phyloP scores from a whole-genome alignment of 2,329 filamentous ascomycete species.

The Microascus cirrosus region DNA sequence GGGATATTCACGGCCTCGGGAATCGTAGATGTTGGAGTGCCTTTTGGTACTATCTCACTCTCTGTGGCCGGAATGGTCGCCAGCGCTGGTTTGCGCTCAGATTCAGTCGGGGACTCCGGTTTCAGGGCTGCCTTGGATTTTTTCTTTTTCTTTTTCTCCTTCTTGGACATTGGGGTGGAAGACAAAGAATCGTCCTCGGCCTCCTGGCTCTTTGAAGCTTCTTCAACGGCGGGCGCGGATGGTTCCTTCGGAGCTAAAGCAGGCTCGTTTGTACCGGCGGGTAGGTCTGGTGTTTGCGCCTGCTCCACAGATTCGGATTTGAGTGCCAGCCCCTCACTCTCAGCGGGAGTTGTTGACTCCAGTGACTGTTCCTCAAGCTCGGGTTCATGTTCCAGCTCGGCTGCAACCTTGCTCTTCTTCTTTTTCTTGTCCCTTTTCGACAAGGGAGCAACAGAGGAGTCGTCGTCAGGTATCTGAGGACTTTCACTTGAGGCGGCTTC shows the following conservation, averaged over 20 bases:
- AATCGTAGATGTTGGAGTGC: not conserved
- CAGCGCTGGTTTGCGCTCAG: not conserved
- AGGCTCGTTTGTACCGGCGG: no score
- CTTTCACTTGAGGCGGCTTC: not conserved
- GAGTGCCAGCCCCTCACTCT: not conserved
- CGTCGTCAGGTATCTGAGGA: not conserved
- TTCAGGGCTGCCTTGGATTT: slow-evolving; percentile 6
- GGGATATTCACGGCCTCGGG: not conserved
- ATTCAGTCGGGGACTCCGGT: not conserved
- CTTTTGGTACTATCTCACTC: not conserved
- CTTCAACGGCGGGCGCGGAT: not conserved
- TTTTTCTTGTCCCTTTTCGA: slow-evolving; percentile 6
- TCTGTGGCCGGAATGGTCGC: not conserved
- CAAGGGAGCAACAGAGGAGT: not conserved
- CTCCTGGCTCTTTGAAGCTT: not conserved
- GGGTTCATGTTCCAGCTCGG: not conserved
- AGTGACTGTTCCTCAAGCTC: not conserved
- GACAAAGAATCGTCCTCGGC: not conserved
- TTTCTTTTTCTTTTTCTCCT: slow-evolving; percentile 10
- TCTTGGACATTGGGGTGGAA: slow-evolving; percentile 5
- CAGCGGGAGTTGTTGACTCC: not conserved
- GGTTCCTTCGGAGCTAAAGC: not conserved
- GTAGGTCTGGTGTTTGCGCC: no score
- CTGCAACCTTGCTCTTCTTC: slow-evolving; percentile 8
- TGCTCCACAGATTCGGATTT: not conserved